These are phyloP conservation scores for Trichophyton rubrum DNA, from an alignment of 2,329 filamentous ascomycete species.

Conservation along the genomic window DNA sequence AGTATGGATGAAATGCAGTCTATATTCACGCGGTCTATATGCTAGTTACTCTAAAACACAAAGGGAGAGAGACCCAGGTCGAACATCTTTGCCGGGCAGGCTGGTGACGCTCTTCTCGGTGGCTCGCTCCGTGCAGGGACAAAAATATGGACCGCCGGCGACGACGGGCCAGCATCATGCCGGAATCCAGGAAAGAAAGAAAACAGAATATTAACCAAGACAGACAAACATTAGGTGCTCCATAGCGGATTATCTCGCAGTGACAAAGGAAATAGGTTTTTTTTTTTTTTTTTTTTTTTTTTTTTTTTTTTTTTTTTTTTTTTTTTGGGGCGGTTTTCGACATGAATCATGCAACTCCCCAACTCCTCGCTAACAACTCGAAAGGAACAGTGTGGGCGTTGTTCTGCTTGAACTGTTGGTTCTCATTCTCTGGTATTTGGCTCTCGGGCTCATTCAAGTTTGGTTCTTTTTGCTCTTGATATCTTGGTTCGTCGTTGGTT, in stretches of 20 bases:
- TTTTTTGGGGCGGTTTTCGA: background rate
- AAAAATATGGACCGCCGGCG: background rate
- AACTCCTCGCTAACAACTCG: slow-evolving; percentile 2
- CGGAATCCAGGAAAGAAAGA: background rate
- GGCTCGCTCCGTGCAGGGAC: background rate
- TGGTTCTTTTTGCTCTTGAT: too few relatives aligned
- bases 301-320: background rate
- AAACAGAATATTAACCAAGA: background rate
- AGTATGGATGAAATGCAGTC: background rate
- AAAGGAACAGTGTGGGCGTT: background rate
- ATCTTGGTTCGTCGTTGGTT: too few relatives aligned
- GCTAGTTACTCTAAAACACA: background rate
- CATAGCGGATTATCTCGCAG: too few relatives aligned
- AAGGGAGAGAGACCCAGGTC: background rate
- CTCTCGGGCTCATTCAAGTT: too few relatives aligned
- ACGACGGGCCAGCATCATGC: background rate
- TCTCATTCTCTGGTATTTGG: background rate
- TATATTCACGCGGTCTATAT: background rate
- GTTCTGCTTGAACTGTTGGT: background rate
- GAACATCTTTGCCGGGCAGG: background rate
- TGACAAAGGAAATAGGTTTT: background rate
- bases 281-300: background rate
- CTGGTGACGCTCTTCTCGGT: background rate
- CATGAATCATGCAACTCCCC: slow-evolving; percentile 1
- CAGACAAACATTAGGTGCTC: background rate